Evolutionary conservation across 371 early-diverging fungal species (phyloP).

Genomic region (Synchytrium microbalum): DNA sequence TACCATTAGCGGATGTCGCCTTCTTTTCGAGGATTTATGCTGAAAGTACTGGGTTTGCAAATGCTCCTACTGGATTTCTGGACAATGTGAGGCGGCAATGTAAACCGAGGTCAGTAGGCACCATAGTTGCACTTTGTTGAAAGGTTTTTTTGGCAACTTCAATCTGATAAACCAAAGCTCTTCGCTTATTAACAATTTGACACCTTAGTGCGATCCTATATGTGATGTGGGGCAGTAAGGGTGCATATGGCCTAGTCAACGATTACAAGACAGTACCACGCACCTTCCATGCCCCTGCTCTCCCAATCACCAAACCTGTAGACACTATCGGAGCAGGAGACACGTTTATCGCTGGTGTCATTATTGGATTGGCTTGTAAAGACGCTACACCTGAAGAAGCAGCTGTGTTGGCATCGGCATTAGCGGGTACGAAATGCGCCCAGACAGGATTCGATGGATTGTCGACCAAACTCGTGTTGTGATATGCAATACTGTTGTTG

Average conservation of each 20-base stretch:
- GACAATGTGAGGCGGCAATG: constrained; percentile 32
- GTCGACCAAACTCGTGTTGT: constrained; percentile 3
- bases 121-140: background rate
- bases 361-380: constrained; percentile 35
- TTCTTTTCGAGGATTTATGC: constrained; percentile 61
- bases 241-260: constrained; percentile 40
- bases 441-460: constrained; percentile 52
- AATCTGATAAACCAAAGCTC: too few species aligned
- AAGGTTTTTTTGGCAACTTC: too few species aligned
- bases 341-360: constrained; percentile 58
- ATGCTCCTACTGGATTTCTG: constrained; percentile 33
- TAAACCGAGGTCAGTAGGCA: constrained; percentile 37
- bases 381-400: constrained; percentile 22
- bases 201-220: background rate
- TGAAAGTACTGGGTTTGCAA: constrained; percentile 44
- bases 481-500: too few species aligned
- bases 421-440: constrained; percentile 55
- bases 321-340: constrained; percentile 66
- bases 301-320: constrained; percentile 27
- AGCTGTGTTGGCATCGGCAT: constrained; percentile 35
- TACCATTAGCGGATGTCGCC: constrained; percentile 53
- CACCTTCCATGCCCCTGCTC: constrained; percentile 35
- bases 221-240: constrained; percentile 21
- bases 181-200: too few species aligned
- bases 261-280: constrained; percentile 29